Percentiles rank a stretch among this genome's conserved stretches.
phyloP scores from a whole-genome alignment of 441 rosid genomes.

The Breynia disticha region DNA sequence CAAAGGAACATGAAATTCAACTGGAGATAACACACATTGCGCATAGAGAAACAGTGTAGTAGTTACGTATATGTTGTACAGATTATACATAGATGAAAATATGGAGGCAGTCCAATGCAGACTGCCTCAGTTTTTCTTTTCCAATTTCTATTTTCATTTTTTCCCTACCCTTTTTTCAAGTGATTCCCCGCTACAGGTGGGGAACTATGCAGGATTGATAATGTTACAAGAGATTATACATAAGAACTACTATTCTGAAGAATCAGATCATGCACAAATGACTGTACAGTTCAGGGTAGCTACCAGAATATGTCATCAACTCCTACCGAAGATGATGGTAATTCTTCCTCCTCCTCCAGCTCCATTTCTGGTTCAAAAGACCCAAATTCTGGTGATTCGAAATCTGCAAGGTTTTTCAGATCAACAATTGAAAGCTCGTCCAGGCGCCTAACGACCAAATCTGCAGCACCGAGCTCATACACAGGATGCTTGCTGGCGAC shows the following conservation, averaged over 20 bases:
- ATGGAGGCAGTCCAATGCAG: conserved; percentile 35
- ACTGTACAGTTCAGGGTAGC: conserved; percentile 43
- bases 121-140: conserved; percentile 13
- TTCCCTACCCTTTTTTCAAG: conserved; percentile 3
- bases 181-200: not conserved
- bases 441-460: conserved; percentile 67
- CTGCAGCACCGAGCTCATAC: conserved; percentile 90
- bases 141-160: not conserved
- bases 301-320: conserved; percentile 73
- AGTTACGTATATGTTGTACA: conserved; percentile 18
- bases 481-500: conserved; percentile 87
- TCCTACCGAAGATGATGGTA: conserved; percentile 33
- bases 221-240: conserved; percentile 1
- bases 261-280: conserved; percentile 20
- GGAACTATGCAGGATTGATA: not conserved
- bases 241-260: conserved; percentile 16
- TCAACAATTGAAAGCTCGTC: conserved; percentile 84
- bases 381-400: conserved; percentile 61
- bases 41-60: conserved; percentile 2
- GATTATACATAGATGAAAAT: conserved; percentile 19
- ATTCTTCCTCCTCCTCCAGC: conserved; percentile 61
- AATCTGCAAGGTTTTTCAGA: conserved; percentile 80
- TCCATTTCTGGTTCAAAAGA: conserved; percentile 48
- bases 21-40: not conserved
- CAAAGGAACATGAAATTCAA: too few species aligned